Percentiles rank a stretch among this genome's conserved stretches.
Conservation (phyloP, 2,329 filamentous ascomycete species). For the Fusarium austroafricanum region DNA sequence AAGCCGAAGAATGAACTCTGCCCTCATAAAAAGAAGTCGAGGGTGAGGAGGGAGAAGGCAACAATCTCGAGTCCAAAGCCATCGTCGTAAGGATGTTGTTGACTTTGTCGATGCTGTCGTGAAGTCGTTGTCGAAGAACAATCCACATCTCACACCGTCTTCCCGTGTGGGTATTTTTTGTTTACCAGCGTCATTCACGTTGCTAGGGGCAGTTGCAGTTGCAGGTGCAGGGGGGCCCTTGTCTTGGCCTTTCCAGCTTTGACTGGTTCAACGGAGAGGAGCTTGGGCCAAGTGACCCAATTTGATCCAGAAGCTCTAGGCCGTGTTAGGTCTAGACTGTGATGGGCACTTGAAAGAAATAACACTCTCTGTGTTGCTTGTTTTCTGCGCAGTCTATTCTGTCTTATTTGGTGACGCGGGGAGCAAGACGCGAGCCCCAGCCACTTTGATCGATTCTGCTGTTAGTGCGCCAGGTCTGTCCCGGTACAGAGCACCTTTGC, state of each 20-base stretch:
- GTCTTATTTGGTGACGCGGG: constrained; percentile 9
- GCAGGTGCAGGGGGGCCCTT: constrained; percentile 43
- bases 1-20: constrained; percentile 73
- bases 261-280: constrained; percentile 23
- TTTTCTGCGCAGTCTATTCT: constrained; percentile 11
- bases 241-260: constrained; percentile 16
- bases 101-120: constrained; percentile 55
- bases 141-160: constrained; percentile 50
- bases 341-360: constrained; percentile 14
- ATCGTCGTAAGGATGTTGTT: constrained; percentile 56
- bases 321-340: background rate
- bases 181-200: constrained; percentile 52
- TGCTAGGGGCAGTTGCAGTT: constrained; percentile 47
- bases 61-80: constrained; percentile 58
- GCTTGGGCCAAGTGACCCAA: constrained; percentile 36
- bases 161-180: constrained; percentile 42
- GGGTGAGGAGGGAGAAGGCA: constrained; percentile 54
- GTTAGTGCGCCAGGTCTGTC: background rate
- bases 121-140: constrained; percentile 56
- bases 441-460: constrained; percentile 27
- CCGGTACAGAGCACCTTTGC: background rate
- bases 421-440: constrained; percentile 29
- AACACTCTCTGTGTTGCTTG: background rate
- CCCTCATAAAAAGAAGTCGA: constrained; percentile 45
- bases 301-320: background rate